Base-by-base conservation (phyloP, 129 eudicot genomes). In the Helichrysum umbraculigerum region DNA sequence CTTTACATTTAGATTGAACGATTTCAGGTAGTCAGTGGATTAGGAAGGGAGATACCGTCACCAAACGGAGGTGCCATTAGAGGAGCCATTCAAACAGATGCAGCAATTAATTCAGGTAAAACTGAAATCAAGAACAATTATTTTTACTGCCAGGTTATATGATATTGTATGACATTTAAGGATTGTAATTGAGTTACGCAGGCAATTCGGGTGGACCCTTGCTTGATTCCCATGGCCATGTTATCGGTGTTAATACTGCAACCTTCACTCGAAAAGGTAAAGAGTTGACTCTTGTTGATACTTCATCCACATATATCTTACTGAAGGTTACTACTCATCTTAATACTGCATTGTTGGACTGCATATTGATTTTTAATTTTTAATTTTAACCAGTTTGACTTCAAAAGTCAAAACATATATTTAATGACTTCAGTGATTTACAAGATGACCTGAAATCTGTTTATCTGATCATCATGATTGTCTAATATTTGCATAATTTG, bases 151-250 rank as follows among this genome's bases (percentile, higher is more conserved):
- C 62, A 56, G 6, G 20, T 57, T 57, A 57, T 57, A 20, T 19
- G 62, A 57, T 57, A 19, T n/a, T 57, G 3, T 56, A n/a, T 56
- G 0, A 19, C 2, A 20, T 20, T 56, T 56, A 1, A 6, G 62
- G 62, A 21, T 28, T 57, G 62, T 57, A 57, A 57, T 57, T 66
- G 54, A 60, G 1, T 61, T 33, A 15, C 79, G 86, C 85, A 91
- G 98, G 98, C 70, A 94, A 94, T 78, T 94, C 98, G 7, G 98
- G 98, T 33, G 98, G 98, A 8, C 98, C 98, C 19, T 83, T 93
- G 71, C 84, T 91, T 74, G 91, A 93, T 85, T 90, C 98, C 6
- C 77, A 82, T 66, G 98, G 98, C 20, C 96, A 90, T 84, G 97
- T 93, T n/a, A 90, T 93, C 47, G 97, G 98, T 22, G 93, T 93